Percentiles rank a stretch among this genome's conserved stretches.
phyloP scores from a whole-genome alignment of 768 basidiomycete species.

The Auricularia cornea region DNA sequence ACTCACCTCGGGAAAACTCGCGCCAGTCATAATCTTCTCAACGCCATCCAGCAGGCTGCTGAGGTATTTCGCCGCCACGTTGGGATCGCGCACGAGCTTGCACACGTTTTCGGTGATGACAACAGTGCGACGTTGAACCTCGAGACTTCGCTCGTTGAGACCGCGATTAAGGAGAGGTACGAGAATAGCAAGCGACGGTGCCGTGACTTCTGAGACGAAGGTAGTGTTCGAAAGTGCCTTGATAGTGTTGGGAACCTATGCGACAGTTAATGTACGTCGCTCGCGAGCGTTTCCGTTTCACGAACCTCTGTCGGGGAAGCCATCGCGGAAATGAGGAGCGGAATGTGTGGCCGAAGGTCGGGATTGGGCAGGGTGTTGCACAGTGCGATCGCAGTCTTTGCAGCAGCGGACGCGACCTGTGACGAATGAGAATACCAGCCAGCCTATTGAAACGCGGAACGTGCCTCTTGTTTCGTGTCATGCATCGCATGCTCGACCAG shows the following conservation, averaged over 20 bases:
- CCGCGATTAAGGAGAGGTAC: constrained; percentile 87
- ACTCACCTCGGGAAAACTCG: constrained; percentile 89
- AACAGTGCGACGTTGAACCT: constrained; percentile 88
- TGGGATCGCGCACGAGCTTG: constrained; percentile 90
- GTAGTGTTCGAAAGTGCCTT: constrained; percentile 92
- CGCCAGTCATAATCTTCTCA: constrained; percentile 78
- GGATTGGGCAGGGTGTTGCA: constrained; percentile 90
- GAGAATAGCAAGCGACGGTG: constrained; percentile 92
- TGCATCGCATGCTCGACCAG: constrained; percentile 88
- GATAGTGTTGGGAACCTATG: constrained; percentile 83
- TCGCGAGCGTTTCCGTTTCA: not conserved
- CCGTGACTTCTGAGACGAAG: constrained; percentile 94
- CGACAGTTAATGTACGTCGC: not conserved
- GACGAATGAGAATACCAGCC: not conserved
- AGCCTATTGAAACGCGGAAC: constrained; percentile 12
- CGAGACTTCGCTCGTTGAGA: constrained; percentile 92
- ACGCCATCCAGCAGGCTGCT: constrained; percentile 85
- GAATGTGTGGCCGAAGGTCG: constrained; percentile 84
- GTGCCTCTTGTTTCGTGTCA: constrained; percentile 90
- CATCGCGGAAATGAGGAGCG: constrained; percentile 90
- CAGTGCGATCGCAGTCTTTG: constrained; percentile 82
- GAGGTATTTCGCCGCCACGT: constrained; percentile 82
- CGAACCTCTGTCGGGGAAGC: constrained; percentile 53
- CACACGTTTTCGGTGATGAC: constrained; percentile 94
- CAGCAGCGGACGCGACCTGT: constrained; percentile 77